A percentile compares a stretch with the other conserved stretches of the same genome.
Conservation (phyloP, 805 yeast genomes). For the Ogataea trehaloabstinens region DNA sequence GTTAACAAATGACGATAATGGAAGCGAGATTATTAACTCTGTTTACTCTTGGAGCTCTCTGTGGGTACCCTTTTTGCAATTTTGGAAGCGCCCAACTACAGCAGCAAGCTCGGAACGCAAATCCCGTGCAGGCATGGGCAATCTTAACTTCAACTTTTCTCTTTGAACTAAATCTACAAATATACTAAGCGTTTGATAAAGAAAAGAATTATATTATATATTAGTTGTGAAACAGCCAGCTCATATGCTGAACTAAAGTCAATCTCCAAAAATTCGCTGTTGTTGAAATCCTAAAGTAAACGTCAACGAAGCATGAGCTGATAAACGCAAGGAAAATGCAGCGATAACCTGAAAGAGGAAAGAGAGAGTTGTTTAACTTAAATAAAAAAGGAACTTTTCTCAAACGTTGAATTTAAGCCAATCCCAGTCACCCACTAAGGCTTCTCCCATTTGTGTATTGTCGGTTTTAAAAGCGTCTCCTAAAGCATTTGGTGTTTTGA, state of each 20-base stretch:
- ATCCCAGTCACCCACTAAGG: conserved; percentile 35
- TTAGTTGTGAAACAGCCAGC: too few relatives aligned
- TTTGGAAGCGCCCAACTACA: conserved; percentile 15
- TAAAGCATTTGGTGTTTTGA: conserved; percentile 1
- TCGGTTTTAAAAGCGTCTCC: conserved; percentile 17
- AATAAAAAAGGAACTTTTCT: too few relatives aligned
- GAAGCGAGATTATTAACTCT: conserved; percentile 17
- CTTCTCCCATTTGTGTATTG: conserved; percentile 32
- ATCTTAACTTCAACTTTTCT: conserved; percentile 18
- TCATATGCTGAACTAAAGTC: too few relatives aligned
- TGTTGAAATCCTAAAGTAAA: too few relatives aligned
- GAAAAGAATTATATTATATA: too few relatives aligned
- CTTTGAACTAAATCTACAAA: conserved; percentile 8
- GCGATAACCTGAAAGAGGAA: too few relatives aligned
- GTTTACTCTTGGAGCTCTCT: conserved; percentile 20
- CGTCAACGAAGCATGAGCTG: too few relatives aligned
- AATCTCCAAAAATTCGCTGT: too few relatives aligned
- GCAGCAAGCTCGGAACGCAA: conserved; percentile 2
- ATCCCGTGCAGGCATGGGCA: conserved; percentile 7
- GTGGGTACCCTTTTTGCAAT: conserved; percentile 16
- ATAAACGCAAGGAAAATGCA: too few relatives aligned
- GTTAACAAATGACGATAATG: conserved; percentile 18
- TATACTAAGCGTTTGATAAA: too few relatives aligned
- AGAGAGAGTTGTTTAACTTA: too few relatives aligned
- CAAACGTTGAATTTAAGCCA: conserved; percentile 36